Evolutionary conservation across 192 early-diverging fungal species (phyloP).

Genomic region (Ambispora gerdemannii): DNA sequence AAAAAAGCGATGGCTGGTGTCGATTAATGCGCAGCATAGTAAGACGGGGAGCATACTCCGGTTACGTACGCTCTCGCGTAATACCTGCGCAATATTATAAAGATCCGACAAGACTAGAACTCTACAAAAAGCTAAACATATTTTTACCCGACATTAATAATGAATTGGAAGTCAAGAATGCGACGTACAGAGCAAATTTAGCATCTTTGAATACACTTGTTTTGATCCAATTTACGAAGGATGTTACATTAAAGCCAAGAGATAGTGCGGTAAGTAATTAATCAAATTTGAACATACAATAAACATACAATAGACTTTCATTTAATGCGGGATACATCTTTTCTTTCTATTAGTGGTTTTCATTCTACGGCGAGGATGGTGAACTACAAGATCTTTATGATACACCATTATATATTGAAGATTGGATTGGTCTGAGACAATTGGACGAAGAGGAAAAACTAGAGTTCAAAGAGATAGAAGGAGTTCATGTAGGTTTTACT

Average conservation of each 20-base stretch:
- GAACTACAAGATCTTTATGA: constrained; percentile 51
- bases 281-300: background rate
- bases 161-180: constrained; percentile 58
- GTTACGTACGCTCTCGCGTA: constrained; percentile 77
- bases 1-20: constrained; percentile 56
- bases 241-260: constrained; percentile 70
- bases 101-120: constrained; percentile 56
- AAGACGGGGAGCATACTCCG: constrained; percentile 74
- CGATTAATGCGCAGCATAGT: constrained; percentile 73
- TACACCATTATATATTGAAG: constrained; percentile 60
- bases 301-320: background rate
- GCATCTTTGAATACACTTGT: constrained; percentile 69
- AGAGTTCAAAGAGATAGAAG: constrained; percentile 46
- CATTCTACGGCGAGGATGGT: constrained; percentile 56
- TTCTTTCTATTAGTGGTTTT: constrained; percentile 61
- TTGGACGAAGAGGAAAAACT: constrained; percentile 50
- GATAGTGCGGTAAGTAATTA: constrained; percentile 49
- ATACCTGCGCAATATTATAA: constrained; percentile 97
- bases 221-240: constrained; percentile 76
- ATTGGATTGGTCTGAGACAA: constrained; percentile 65
- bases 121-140: constrained; percentile 72
- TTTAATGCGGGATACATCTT: background rate
- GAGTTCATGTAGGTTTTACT: constrained; percentile 48
- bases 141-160: constrained; percentile 91
- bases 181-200: constrained; percentile 58